Conservation (phyloP, 495 filamentous ascomycete genomes). For the Penicillium macrosclerotiorum region DNA sequence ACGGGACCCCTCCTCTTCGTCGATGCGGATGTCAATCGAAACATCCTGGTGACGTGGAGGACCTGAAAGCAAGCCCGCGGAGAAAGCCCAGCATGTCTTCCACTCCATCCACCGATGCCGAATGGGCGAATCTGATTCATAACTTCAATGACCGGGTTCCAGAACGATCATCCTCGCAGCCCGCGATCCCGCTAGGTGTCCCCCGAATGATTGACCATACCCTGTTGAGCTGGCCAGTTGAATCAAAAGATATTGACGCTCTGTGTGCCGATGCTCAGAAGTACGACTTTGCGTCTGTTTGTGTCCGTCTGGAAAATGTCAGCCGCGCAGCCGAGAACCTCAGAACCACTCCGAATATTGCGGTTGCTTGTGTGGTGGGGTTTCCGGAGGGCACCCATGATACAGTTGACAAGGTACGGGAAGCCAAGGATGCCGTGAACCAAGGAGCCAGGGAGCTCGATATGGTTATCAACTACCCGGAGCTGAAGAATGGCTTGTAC, state of each 20-base stretch:
- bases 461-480: slow-evolving; percentile 62
- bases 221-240: slow-evolving; percentile 55
- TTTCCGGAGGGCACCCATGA: slow-evolving; percentile 64
- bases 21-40: neutral
- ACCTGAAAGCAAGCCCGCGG: neutral
- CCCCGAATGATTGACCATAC: slow-evolving; percentile 65
- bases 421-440: slow-evolving; percentile 54
- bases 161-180: slow-evolving; percentile 22
- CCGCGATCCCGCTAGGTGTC: slow-evolving; percentile 21
- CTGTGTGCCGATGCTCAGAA: slow-evolving; percentile 62
- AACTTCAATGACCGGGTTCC: slow-evolving; percentile 26
- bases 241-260: slow-evolving; percentile 51
- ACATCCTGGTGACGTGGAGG: neutral
- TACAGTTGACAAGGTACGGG: slow-evolving; percentile 50
- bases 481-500: slow-evolving; percentile 52
- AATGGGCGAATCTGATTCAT: slow-evolving; percentile 36
- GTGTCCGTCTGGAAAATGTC: slow-evolving; percentile 56
- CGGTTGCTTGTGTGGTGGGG: slow-evolving; percentile 62
- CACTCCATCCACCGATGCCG: slow-evolving; percentile 32
- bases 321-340: slow-evolving; percentile 52
- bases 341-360: slow-evolving; percentile 40
- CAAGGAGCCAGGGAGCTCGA: slow-evolving; percentile 64
- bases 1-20: slow-evolving; percentile 19
- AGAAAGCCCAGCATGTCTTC: slow-evolving; percentile 25
- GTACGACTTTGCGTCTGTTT: slow-evolving; percentile 60